Percentiles rank a stretch among this genome's conserved stretches.
Conservation (phyloP, 768 basidiomycete genomes). For the Paxillus rubicundulus region DNA sequence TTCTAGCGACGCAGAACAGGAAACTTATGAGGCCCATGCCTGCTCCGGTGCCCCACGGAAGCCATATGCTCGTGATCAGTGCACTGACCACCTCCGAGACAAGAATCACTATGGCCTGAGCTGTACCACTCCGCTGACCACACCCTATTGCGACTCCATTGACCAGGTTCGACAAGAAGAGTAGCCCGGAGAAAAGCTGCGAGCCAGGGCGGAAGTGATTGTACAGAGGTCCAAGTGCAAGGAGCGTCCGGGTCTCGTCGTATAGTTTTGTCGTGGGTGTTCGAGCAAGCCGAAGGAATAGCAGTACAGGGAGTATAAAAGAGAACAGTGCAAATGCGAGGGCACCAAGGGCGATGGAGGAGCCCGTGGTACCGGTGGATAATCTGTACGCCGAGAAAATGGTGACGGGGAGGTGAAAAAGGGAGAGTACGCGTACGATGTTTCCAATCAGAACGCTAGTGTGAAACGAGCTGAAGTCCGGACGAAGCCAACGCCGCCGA, state of each 20-base stretch:
- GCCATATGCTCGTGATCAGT: constrained; percentile 87
- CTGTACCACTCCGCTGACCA: constrained; percentile 85
- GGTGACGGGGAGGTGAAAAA: constrained; percentile 94
- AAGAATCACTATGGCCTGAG: constrained; percentile 87
- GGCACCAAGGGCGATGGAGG: constrained; percentile 75
- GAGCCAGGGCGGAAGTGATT: constrained; percentile 92
- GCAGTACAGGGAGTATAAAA: constrained; percentile 67
- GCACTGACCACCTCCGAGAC: constrained; percentile 86
- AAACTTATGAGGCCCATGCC: constrained; percentile 97
- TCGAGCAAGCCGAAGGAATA: constrained; percentile 74
- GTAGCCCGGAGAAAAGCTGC: constrained; percentile 80
- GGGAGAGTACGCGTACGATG: constrained; percentile 82
- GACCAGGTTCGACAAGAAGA: constrained; percentile 79
- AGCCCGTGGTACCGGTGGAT: constrained; percentile 45
- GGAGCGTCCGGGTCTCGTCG: constrained; percentile 89
- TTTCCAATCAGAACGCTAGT: constrained; percentile 83
- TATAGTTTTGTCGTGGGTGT: constrained; percentile 90
- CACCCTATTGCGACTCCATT: constrained; percentile 86
- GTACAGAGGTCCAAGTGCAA: constrained; percentile 89
- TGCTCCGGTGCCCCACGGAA: constrained; percentile 95
- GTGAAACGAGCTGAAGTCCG: constrained; percentile 75
- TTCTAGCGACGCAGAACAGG: constrained; percentile 86
- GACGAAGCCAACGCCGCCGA: constrained; percentile 38
- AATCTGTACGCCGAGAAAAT: constrained; percentile 78
- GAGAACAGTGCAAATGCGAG: constrained; percentile 80